Evolutionary conservation across 306 rosid genomes (phyloP).

Genomic region (Cucurbita pepo): DNA sequence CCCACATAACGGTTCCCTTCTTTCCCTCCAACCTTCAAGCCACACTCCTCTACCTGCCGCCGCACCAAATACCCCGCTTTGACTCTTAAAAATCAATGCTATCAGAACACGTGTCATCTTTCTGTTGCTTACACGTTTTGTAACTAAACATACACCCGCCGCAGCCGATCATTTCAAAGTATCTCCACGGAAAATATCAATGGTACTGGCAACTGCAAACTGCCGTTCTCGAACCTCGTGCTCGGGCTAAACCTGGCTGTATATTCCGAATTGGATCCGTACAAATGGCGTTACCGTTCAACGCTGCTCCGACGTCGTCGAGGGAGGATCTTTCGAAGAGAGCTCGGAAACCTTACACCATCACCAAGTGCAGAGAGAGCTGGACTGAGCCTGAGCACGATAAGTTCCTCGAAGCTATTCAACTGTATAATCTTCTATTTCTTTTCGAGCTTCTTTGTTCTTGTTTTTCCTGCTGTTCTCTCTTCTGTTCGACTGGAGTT

Average conservation of each 20-base stretch:
- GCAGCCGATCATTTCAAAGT: not conserved
- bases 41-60: not conserved
- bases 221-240: not conserved
- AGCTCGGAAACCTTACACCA: constrained; percentile 76
- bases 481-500: not conserved
- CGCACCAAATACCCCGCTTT: not conserved
- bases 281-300: constrained; percentile 34
- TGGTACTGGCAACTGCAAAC: not conserved
- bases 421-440: constrained; percentile 31
- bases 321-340: constrained; percentile 47
- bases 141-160: no score
- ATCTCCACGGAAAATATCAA: not conserved
- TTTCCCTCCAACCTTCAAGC: not conserved
- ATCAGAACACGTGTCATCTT: not conserved
- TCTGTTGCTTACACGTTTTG: rapidly evolving
- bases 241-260: not conserved
- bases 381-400: constrained; percentile 95
- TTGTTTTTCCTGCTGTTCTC: no score
- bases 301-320: constrained; percentile 23
- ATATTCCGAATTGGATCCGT: constrained; percentile 19
- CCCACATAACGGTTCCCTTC: not conserved
- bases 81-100: not conserved
- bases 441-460: not conserved
- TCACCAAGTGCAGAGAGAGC: constrained; percentile 91
- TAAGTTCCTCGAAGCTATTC: constrained; percentile 90